Percentiles rank a stretch among this genome's conserved stretches.
phyloP scores from a whole-genome alignment of 352 stramenopile species.

The Globisporangium cederbergense region DNA sequence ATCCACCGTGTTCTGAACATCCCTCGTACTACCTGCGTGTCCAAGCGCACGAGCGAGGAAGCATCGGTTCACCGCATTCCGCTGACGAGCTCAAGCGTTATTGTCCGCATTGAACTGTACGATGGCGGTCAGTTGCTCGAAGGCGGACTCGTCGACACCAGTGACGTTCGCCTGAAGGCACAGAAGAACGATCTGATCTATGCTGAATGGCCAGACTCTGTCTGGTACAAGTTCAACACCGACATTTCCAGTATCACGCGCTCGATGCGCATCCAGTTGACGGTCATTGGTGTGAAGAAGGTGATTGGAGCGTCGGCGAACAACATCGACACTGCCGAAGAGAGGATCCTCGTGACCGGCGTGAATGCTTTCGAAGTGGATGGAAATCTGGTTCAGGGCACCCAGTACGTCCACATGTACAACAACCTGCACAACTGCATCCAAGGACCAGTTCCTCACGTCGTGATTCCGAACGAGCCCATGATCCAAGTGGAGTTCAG shows the following conservation, averaged over 20 bases:
- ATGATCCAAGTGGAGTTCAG: slow-evolving; percentile 72
- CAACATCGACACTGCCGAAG: slow-evolving; percentile 38
- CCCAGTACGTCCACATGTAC: slow-evolving; percentile 77
- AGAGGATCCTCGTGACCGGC: slow-evolving; percentile 77
- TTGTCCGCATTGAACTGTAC: slow-evolving; percentile 77
- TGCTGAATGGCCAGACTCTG: slow-evolving; percentile 66
- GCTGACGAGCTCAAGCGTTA: slow-evolving; percentile 57
- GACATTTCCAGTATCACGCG: slow-evolving; percentile 63
- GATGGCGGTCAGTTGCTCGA: slow-evolving; percentile 73
- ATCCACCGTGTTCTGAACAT: slow-evolving; percentile 85
- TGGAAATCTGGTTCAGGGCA: slow-evolving; percentile 54
- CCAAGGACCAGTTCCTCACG: slow-evolving; percentile 70
- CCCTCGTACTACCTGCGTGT: slow-evolving; percentile 58
- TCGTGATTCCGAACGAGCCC: slow-evolving; percentile 60
- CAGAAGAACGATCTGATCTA: slow-evolving; percentile 73
- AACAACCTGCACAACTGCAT: slow-evolving; percentile 75
- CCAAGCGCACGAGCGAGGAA: slow-evolving; percentile 71
- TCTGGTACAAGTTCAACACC: slow-evolving; percentile 81
- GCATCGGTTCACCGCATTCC: slow-evolving; percentile 41
- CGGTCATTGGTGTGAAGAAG: slow-evolving; percentile 70
- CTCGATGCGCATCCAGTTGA: slow-evolving; percentile 77
- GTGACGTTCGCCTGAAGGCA: slow-evolving; percentile 64
- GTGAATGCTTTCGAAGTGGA: slow-evolving; percentile 85
- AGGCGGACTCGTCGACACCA: slow-evolving; percentile 62
- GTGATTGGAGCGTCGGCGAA: slow-evolving; percentile 39